These are phyloP conservation scores for Forsythia viridissima DNA, from an alignment of 257 asterid species.

Conservation along the genomic window DNA sequence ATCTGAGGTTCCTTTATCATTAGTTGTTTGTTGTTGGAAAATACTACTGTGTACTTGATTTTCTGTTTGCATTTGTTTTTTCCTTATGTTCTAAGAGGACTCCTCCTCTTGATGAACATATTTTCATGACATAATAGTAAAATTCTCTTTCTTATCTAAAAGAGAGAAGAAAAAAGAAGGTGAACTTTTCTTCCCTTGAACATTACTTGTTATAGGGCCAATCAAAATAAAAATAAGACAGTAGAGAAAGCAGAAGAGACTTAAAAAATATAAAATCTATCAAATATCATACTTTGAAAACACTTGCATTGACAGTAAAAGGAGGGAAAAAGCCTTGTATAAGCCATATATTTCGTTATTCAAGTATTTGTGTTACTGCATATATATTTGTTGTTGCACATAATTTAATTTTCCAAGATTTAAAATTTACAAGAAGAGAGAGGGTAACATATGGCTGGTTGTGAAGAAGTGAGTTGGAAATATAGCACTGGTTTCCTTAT, in stretches of 20 bases:
- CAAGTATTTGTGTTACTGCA: not conserved
- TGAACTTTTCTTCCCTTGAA: not conserved
- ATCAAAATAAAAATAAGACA: constrained; percentile 3
- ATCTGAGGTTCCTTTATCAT: not conserved
- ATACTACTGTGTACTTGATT: not conserved
- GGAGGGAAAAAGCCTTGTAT: not conserved
- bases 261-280: not conserved
- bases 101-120: not conserved
- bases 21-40: not conserved
- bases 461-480: no score
- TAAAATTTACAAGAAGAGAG: not conserved
- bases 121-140: not conserved
- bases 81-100: not conserved
- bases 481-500: not conserved
- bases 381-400: not conserved
- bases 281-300: not conserved
- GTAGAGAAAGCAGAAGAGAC: not conserved
- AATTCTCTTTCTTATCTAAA: not conserved
- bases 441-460: not conserved
- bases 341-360: constrained; percentile 1
- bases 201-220: constrained; percentile 8
- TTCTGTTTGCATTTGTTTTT: not conserved
- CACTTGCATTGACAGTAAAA: not conserved
- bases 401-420: no score
- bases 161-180: not conserved